Evolutionary conservation across 176 grass and related monocot species (phyloP).

Genomic region (Oryza punctata): DNA sequence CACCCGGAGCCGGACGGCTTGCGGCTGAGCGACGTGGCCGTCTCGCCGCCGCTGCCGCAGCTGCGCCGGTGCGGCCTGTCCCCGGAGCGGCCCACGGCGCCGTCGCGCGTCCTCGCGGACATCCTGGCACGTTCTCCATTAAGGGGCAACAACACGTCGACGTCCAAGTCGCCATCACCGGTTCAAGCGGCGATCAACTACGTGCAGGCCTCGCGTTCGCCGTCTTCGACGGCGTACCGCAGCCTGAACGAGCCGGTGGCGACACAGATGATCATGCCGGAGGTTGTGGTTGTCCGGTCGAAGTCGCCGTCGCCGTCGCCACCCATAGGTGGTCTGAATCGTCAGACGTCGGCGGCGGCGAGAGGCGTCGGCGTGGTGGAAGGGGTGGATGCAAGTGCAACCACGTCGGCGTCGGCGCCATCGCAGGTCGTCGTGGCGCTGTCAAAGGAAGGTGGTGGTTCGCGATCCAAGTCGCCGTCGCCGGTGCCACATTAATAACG

Average conservation of each 20-base stretch:
- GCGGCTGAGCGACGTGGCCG: neutral
- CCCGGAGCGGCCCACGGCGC: constrained; percentile 29
- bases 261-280: neutral
- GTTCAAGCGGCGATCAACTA: neutral
- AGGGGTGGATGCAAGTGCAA: neutral
- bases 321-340: neutral
- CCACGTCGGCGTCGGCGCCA: neutral
- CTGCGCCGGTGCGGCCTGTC: constrained; percentile 24
- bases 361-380: constrained; percentile 6
- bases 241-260: neutral
- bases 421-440: neutral
- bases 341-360: constrained; percentile 11
- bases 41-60: constrained; percentile 36
- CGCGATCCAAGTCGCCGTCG: constrained; percentile 28
- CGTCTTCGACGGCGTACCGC: constrained; percentile 3
- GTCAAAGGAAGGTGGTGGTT: constrained; percentile 29
- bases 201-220: constrained; percentile 7
- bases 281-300: constrained; percentile 29
- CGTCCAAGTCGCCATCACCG: constrained; percentile 32
- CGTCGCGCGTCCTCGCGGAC: constrained; percentile 35
- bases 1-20: constrained; percentile 21
- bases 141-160: constrained; percentile 11
- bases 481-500: neutral
- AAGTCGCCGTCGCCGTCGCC: constrained; percentile 33
- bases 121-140: constrained; percentile 39